Evolutionary conservation across 208 protist species (phyloP).

Genomic region (Zelonia costaricensis): DNA sequence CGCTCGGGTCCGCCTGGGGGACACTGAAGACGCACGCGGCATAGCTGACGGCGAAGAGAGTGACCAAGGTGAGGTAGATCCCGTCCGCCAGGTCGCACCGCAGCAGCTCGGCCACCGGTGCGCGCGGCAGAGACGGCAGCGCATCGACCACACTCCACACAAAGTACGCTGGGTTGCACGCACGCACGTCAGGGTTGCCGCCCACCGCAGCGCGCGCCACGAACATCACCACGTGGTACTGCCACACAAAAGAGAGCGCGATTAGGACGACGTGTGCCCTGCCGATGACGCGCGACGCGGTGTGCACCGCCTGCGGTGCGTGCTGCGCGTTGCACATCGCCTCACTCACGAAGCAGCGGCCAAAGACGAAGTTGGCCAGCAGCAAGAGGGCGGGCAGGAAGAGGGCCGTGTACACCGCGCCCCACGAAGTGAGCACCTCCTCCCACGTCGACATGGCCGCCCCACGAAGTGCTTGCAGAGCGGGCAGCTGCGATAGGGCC

Average conservation of each 20-base stretch:
- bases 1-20: slow-evolving; percentile 21
- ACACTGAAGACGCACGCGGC: slow-evolving; percentile 45
- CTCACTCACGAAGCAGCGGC: slow-evolving; percentile 62
- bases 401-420: slow-evolving; percentile 50
- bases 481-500: no score
- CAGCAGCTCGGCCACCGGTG: slow-evolving; percentile 7
- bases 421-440: slow-evolving; percentile 53
- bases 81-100: slow-evolving; percentile 31
- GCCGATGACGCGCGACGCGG: slow-evolving; percentile 24
- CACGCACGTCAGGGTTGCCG: neutral
- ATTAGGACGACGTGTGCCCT: slow-evolving; percentile 35
- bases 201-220: slow-evolving; percentile 12
- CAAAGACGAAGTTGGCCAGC: slow-evolving; percentile 65
- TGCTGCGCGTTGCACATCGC: slow-evolving; percentile 37
- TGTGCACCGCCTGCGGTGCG: slow-evolving; percentile 21
- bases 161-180: slow-evolving; percentile 33
- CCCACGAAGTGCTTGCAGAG: no score
- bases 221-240: slow-evolving; percentile 66
- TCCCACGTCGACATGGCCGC: slow-evolving; percentile 11
- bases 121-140: slow-evolving; percentile 9
- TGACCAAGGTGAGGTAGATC: slow-evolving; percentile 31
- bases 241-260: slow-evolving; percentile 47
- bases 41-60: slow-evolving; percentile 33
- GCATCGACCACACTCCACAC: slow-evolving; percentile 40
- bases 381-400: slow-evolving; percentile 51